Percentiles rank a stretch among this genome's conserved stretches.
phyloP scores from a whole-genome alignment of 2,329 filamentous ascomycete genomes.

The Ascocoryne sarcoides region DNA sequence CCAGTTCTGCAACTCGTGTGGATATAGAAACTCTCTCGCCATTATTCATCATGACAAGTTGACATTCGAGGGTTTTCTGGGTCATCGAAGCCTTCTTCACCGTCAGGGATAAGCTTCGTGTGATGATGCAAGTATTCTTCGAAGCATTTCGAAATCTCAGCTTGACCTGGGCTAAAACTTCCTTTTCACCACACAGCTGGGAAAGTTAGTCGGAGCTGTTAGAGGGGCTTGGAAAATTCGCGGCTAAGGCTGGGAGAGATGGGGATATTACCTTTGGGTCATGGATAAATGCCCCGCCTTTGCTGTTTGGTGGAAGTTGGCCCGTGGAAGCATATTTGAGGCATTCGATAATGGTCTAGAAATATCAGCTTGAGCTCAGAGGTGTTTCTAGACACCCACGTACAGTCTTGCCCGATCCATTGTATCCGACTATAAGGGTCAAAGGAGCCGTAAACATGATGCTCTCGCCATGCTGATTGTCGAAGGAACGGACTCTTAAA shows the following conservation, averaged over 20 bases:
- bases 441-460: slow-evolving; percentile 86
- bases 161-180: slow-evolving; percentile 86
- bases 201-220: slow-evolving; percentile 14
- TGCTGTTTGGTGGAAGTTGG: slow-evolving; percentile 80
- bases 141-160: slow-evolving; percentile 75
- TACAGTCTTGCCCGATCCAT: slow-evolving; percentile 91
- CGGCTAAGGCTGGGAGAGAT: not conserved
- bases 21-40: slow-evolving; percentile 75
- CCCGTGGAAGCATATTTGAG: slow-evolving; percentile 97
- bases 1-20: slow-evolving; percentile 70
- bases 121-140: slow-evolving; percentile 71
- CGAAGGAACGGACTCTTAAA: slow-evolving; percentile 79
- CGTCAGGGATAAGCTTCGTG: slow-evolving; percentile 74
- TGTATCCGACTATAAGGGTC: slow-evolving; percentile 93
- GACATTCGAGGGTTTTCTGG: slow-evolving; percentile 78
- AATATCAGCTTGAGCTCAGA: not conserved
- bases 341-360: slow-evolving; percentile 86
- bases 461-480: slow-evolving; percentile 61
- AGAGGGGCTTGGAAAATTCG: not conserved
- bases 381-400: too few relatives aligned
- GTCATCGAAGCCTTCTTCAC: slow-evolving; percentile 71
- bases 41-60: slow-evolving; percentile 64
- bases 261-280: slow-evolving; percentile 75
- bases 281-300: slow-evolving; percentile 87
- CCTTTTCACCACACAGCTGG: slow-evolving; percentile 71